Base-by-base conservation (phyloP, 2,329 filamentous ascomycete species). In the Pleomassaria siparia region DNA sequence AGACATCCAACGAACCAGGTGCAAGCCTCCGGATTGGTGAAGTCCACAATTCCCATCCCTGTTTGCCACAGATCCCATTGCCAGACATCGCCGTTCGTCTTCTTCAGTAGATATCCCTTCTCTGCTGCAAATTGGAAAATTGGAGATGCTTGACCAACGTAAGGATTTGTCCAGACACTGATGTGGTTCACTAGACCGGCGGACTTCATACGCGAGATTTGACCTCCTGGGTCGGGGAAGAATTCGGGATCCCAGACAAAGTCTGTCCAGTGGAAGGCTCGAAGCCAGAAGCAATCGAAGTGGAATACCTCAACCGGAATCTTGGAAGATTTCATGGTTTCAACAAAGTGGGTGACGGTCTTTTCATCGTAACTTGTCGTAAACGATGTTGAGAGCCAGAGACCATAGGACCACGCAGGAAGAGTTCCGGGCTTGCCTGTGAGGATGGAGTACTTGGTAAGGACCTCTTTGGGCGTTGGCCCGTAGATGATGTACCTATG, bases 61-160 rank as follows among this genome's bases (percentile, higher is more conserved):
- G 85, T 85, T 64, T 89, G 86, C 87, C 87, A 89, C 33, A 87
- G 71, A 59, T 89, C 86, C 84, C 85, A 88, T 68, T 89, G 86
- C 82, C 83, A 89, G 18, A 89, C 72, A 51, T 86, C 83, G 11
- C 84, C 85, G 59, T 77, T 88, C 54, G 79, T 82, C 22, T 85
- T 80, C 73, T 85, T 86, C 49, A 89, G 76, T 15, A 89, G 76
- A 59, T 87, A 89, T 0, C 85, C 85, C 44, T 82, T 84, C 46
- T 82, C 78, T 32, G 80, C 80, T 32, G 84, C 86, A 51, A 83
- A 76, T 47, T 76, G 72, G 70, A 89, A 89, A 0, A 86, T 75
- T 0, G 80, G 81, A 2, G 84, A 86, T 26, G 85, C 81, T 68
- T 89, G 86, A 0, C 80, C 86, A 25, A 89, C 79, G 63, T 89